Conservation (phyloP, 352 stramenopile genomes). For the Globisporangium alternatum region DNA sequence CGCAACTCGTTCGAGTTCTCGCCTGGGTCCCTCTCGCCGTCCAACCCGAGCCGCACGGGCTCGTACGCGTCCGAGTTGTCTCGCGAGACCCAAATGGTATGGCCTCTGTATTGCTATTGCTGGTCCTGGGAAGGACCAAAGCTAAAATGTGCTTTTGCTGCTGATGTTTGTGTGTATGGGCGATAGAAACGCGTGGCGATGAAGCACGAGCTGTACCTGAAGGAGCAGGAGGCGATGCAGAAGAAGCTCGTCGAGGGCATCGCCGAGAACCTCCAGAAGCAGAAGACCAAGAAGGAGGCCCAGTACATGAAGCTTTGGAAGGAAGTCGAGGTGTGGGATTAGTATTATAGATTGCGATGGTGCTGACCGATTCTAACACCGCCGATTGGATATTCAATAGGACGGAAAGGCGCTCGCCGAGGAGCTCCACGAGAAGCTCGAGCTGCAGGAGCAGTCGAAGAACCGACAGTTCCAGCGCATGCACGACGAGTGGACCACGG, state of each 20-base stretch:
- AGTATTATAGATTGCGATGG: too few species aligned
- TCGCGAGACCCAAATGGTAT: constrained; percentile 52
- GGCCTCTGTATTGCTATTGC: neutral
- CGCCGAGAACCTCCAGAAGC: constrained; percentile 59
- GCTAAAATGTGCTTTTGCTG: neutral
- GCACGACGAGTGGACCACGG: constrained; percentile 66
- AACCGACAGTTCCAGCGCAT: constrained; percentile 60
- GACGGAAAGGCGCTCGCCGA: constrained; percentile 55
- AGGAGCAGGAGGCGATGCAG: constrained; percentile 59
- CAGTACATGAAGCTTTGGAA: constrained; percentile 69
- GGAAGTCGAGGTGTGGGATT: constrained; percentile 50
- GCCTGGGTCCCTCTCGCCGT: constrained; percentile 22
- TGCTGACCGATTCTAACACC: too few species aligned
- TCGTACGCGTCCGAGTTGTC: constrained; percentile 46
- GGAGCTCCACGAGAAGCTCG: constrained; percentile 61
- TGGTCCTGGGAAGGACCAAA: neutral
- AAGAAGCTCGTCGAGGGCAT: constrained; percentile 63
- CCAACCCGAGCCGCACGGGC: constrained; percentile 11
- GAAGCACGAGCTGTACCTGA: constrained; percentile 74
- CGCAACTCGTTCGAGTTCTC: constrained; percentile 25
- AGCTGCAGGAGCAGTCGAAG: constrained; percentile 63
- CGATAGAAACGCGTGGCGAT: constrained; percentile 61
- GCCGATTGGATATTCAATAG: constrained; percentile 12
- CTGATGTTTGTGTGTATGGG: neutral
- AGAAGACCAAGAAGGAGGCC: constrained; percentile 60